Evolutionary conservation across 2,329 filamentous ascomycete species (phyloP).

Genomic region (Xylariaceae sp.): DNA sequence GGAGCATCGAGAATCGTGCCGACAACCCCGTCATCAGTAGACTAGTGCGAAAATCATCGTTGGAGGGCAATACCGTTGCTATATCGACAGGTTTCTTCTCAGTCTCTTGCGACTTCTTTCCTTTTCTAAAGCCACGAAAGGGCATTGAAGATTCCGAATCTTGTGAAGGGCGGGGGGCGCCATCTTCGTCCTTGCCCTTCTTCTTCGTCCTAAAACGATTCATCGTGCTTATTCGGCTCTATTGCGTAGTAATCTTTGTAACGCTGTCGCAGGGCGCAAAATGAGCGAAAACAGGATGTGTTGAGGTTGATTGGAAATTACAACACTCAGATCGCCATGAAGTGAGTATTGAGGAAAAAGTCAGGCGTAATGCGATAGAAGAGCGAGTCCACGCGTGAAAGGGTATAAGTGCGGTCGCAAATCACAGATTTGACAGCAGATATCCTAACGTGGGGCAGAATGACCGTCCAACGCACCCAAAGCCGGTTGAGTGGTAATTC

Average conservation of each 20-base stretch:
- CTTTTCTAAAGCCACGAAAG: constrained; percentile 63
- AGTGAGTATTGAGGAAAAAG: background rate
- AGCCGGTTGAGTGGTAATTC: constrained; percentile 9
- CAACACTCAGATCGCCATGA: constrained; percentile 21
- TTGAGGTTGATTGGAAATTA: constrained; percentile 1
- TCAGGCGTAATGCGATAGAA: background rate
- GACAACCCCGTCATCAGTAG: constrained; percentile 94
- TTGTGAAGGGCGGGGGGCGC: constrained; percentile 56
- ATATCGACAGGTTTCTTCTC: constrained; percentile 77
- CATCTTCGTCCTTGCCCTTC: constrained; percentile 68
- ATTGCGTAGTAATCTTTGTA: background rate
- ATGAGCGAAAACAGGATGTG: background rate
- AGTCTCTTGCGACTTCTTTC: constrained; percentile 60
- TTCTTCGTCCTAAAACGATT: constrained; percentile 80
- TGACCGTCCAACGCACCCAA: constrained; percentile 6
- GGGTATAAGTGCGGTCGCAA: background rate
- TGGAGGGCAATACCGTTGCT: constrained; percentile 74
- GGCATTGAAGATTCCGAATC: constrained; percentile 61
- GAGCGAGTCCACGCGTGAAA: background rate
- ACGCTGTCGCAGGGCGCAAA: background rate
- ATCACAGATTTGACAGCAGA: background rate
- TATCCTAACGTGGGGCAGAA: constrained; percentile 5
- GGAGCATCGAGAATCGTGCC: constrained; percentile 93
- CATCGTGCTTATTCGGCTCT: constrained; percentile 54
- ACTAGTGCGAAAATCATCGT: constrained; percentile 93